phyloP scores from a whole-genome alignment of 202 grass and related monocot species.

The Alloteropsis angusta region DNA sequence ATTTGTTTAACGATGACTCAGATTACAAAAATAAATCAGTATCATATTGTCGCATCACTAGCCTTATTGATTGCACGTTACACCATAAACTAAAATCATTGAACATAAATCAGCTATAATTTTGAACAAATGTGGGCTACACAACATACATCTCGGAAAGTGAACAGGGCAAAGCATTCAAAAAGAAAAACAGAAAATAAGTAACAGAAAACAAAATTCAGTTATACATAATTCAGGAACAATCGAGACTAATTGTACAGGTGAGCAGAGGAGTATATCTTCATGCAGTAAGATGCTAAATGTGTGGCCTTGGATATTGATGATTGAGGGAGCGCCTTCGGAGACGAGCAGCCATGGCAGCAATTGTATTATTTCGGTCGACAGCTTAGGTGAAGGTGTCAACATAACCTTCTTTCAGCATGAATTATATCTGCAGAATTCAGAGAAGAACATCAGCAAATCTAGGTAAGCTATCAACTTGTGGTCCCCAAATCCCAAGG shows the following conservation, averaged over 20 bases:
- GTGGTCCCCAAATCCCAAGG: background rate
- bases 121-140: background rate
- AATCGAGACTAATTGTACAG: background rate
- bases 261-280: background rate
- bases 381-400: background rate
- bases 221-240: conserved; percentile 2
- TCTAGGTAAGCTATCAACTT: background rate
- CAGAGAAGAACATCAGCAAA: background rate
- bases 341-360: background rate
- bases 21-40: background rate
- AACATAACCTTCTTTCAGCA: background rate
- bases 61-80: too few species aligned
- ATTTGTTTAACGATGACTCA: background rate
- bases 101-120: background rate
- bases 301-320: conserved; percentile 18
- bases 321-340: background rate
- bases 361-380: conserved; percentile 16
- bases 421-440: conserved; percentile 31
- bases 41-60: background rate
- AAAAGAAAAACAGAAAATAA: background rate
- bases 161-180: background rate
- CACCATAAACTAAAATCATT: background rate
- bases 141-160: background rate
- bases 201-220: background rate
- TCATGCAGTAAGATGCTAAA: conserved; percentile 12